These are phyloP conservation scores for Metschnikowia vanudenii DNA, from an alignment of 805 yeast species.

Conservation along the genomic window DNA sequence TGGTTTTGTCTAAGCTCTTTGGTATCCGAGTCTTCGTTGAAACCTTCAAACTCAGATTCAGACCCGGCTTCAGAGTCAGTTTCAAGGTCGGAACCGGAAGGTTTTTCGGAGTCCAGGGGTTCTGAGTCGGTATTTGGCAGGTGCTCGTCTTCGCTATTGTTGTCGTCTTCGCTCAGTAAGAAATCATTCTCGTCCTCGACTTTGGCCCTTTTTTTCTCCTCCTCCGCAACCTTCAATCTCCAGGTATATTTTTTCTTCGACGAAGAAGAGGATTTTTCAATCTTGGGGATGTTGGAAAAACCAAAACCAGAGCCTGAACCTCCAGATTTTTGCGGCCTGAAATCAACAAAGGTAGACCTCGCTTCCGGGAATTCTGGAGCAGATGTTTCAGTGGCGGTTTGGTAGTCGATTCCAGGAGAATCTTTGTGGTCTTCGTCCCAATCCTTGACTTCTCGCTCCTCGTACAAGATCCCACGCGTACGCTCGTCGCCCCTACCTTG, in stretches of 20 bases:
- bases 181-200: constrained; percentile 67
- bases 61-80: constrained; percentile 5
- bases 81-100: neutral
- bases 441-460: constrained; percentile 59
- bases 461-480: constrained; percentile 64
- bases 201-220: constrained; percentile 36
- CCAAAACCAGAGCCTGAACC: constrained; percentile 72
- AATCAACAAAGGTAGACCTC: constrained; percentile 57
- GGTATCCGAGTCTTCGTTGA: constrained; percentile 7
- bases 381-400: too few species aligned
- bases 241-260: constrained; percentile 63
- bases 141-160: constrained; percentile 22
- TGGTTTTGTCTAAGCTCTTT: neutral
- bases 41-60: constrained; percentile 17
- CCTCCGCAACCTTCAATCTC: constrained; percentile 46
- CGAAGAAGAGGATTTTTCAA: constrained; percentile 27
- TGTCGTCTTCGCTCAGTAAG: constrained; percentile 32
- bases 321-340: constrained; percentile 60
- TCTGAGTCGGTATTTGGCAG: constrained; percentile 12
- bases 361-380: constrained; percentile 13
- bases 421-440: constrained; percentile 43
- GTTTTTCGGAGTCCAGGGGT: constrained; percentile 10
- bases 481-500: constrained; percentile 67
- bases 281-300: constrained; percentile 53
- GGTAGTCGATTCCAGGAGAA: neutral